Evolutionary conservation across 2,329 filamentous ascomycete species (phyloP).

Genomic region (Paracoccidioides brasiliensis): DNA sequence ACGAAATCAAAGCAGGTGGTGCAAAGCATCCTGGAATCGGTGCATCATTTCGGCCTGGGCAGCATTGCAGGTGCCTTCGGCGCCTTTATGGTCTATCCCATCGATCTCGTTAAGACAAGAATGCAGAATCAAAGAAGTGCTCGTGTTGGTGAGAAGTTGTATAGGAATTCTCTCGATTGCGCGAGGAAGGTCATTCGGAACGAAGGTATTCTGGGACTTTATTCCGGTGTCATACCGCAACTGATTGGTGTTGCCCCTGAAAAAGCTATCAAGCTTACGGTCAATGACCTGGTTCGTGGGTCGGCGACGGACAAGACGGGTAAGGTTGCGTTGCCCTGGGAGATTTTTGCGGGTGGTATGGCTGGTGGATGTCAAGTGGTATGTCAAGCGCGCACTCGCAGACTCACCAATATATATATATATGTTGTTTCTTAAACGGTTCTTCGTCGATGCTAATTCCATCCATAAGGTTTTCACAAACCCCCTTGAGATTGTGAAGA

Average conservation of each 20-base stretch:
- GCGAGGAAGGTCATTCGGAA: conserved; percentile 86
- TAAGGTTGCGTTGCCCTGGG: conserved; percentile 55
- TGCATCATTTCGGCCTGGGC: conserved; percentile 81
- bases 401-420: conserved; percentile 5
- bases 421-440: background rate
- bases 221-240: conserved; percentile 90
- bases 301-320: conserved; percentile 61
- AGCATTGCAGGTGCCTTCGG: conserved; percentile 90
- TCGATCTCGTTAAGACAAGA: conserved; percentile 95
- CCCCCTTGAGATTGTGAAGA: conserved; percentile 98
- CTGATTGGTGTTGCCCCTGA: conserved; percentile 96
- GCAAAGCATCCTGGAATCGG: conserved; percentile 57
- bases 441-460: background rate
- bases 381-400: conserved; percentile 32
- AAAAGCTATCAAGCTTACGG: conserved; percentile 97
- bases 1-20: conserved; percentile 46
- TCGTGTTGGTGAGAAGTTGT: conserved; percentile 72
- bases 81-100: conserved; percentile 98
- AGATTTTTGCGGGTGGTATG: conserved; percentile 75
- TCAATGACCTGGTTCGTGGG: conserved; percentile 82
- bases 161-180: conserved; percentile 96
- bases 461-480: conserved; percentile 73
- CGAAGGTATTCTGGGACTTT: conserved; percentile 78
- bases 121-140: conserved; percentile 91
- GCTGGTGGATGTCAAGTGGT: conserved; percentile 95